phyloP scores from a whole-genome alignment of 2,329 filamentous ascomycete genomes.

The Thielaviopsis euricoi region DNA sequence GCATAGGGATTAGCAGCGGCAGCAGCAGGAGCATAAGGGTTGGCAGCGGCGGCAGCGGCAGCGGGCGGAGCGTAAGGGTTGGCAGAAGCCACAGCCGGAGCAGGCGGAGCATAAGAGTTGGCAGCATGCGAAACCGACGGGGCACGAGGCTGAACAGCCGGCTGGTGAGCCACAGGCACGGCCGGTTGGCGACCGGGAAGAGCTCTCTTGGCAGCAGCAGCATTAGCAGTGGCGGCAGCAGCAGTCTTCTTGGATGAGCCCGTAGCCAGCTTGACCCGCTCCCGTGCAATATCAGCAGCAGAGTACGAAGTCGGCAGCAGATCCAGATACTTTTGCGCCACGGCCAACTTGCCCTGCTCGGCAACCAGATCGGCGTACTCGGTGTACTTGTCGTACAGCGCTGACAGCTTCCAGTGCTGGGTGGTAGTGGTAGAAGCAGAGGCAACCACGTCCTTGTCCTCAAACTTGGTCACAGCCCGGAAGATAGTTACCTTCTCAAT shows the following conservation, averaged over 20 bases:
- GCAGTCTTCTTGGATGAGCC: slow-evolving; percentile 24
- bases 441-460: slow-evolving; percentile 51
- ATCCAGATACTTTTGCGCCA: slow-evolving; percentile 82
- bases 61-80: slow-evolving; percentile 30
- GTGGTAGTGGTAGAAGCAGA: slow-evolving; percentile 29
- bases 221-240: slow-evolving; percentile 15
- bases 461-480: slow-evolving; percentile 82
- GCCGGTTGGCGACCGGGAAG: slow-evolving; percentile 16
- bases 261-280: slow-evolving; percentile 71
- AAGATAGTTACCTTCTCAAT: slow-evolving; percentile 98
- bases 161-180: slow-evolving; percentile 20
- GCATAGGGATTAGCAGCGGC: slow-evolving; percentile 5
- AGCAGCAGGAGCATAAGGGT: slow-evolving; percentile 10
- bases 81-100: slow-evolving; percentile 9
- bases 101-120: slow-evolving; percentile 3
- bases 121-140: slow-evolving; percentile 1
- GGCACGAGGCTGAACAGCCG: slow-evolving; percentile 9
- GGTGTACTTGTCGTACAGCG: slow-evolving; percentile 84
- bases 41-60: slow-evolving; percentile 17
- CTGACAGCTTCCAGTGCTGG: slow-evolving; percentile 74
- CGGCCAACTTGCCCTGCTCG: slow-evolving; percentile 67
- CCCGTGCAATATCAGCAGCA: slow-evolving; percentile 71
- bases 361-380: slow-evolving; percentile 95
- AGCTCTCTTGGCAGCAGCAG: slow-evolving; percentile 12
- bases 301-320: slow-evolving; percentile 71